Conservation (phyloP, 768 basidiomycete genomes). For the Exsudoporus frostii region DNA sequence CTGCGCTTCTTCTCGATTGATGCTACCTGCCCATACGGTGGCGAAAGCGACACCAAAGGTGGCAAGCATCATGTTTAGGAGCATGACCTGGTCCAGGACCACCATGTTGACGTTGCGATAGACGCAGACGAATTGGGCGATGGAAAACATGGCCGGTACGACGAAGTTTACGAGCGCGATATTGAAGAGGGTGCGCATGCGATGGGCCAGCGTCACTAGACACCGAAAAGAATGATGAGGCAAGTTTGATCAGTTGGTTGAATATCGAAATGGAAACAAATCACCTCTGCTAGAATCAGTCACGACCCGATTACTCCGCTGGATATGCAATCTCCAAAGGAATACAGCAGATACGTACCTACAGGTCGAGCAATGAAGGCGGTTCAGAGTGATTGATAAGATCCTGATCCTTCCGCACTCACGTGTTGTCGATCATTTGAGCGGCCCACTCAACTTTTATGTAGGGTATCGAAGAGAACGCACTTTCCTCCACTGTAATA, state of each 20-base stretch:
- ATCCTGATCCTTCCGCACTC: no score
- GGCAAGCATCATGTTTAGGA: constrained; percentile 30
- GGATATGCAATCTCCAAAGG: no score
- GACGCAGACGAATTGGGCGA: constrained; percentile 30
- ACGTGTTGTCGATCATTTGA: constrained; percentile 32
- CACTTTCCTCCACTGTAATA: no score
- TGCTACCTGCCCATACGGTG: constrained; percentile 28
- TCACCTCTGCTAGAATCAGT: no score
- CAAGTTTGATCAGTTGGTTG: no score
- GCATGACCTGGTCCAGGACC: constrained; percentile 25
- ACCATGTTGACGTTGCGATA: constrained; percentile 22
- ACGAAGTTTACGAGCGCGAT: constrained; percentile 34
- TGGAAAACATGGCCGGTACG: constrained; percentile 31
- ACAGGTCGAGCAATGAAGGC: neutral
- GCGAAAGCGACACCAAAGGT: constrained; percentile 34
- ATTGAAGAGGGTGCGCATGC: constrained; percentile 25
- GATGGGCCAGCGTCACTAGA: constrained; percentile 24
- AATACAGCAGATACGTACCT: constrained; percentile 29
- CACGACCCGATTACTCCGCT: no score
- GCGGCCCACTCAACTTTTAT: constrained; percentile 33
- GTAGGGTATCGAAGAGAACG: no score
- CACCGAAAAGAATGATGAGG: no score
- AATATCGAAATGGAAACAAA: no score
- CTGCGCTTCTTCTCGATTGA: no score
- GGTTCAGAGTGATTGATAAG: neutral